These are phyloP conservation scores for Pouteria campechiana DNA, from an alignment of 179 eudicot species.

Conservation along the genomic window DNA sequence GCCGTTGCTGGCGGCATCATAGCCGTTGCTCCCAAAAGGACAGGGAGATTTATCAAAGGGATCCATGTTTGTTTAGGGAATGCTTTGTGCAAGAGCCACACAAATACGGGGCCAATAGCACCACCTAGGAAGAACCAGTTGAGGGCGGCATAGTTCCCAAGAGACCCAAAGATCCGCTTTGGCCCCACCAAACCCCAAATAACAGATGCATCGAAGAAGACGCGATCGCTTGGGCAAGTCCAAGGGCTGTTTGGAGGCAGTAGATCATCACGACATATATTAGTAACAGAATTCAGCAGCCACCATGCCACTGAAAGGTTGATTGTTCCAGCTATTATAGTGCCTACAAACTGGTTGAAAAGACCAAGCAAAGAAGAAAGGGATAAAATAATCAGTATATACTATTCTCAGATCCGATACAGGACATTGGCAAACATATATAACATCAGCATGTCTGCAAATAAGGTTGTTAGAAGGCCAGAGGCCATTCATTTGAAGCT, in stretches of 20 bases:
- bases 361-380: not conserved
- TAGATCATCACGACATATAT: constrained; percentile 8
- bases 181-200: constrained; percentile 17
- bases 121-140: constrained; percentile 20
- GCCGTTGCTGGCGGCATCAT: constrained; percentile 32
- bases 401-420: no score
- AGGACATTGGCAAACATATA: no score
- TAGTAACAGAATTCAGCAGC: not conserved
- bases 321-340: constrained; percentile 51
- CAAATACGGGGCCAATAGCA: constrained; percentile 5
- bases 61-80: constrained; percentile 29
- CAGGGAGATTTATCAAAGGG: constrained; percentile 31
- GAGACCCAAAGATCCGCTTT: constrained; percentile 6
- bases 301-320: constrained; percentile 55
- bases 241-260: constrained; percentile 2
- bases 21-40: constrained; percentile 32
- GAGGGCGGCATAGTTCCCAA: constrained; percentile 8
- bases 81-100: constrained; percentile 14
- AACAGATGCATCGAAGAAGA: constrained; percentile 18
- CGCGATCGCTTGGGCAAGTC: constrained; percentile 10
- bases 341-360: constrained; percentile 41
- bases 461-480: not conserved
- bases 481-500: not conserved
- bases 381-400: not conserved
- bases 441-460: no score